These are phyloP conservation scores for Podaxis rugospora DNA, from an alignment of 768 basidiomycete genomes.

Conservation along the genomic window DNA sequence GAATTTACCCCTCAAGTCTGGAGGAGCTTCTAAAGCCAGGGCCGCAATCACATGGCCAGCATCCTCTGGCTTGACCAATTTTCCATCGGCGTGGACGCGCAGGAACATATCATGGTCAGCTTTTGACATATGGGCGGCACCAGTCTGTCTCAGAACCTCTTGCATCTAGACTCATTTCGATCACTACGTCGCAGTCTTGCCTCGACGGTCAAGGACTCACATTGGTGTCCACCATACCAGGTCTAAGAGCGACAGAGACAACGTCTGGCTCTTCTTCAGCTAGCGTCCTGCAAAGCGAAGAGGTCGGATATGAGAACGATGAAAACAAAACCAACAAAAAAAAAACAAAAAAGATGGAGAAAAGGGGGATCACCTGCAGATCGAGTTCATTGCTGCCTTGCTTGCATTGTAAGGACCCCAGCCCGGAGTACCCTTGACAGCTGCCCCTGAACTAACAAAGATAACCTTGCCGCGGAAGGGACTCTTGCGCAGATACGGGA, in stretches of 20 bases:
- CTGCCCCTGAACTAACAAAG: constrained; percentile 84
- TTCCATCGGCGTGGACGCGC: constrained; percentile 54
- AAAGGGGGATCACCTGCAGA: constrained; percentile 52
- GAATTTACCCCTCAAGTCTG: constrained; percentile 68
- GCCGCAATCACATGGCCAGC: constrained; percentile 78
- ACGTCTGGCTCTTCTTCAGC: constrained; percentile 80
- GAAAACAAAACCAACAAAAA: neutral
- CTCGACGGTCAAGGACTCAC: constrained; percentile 37
- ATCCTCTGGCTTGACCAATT: constrained; percentile 70
- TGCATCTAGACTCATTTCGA: constrained; percentile 65
- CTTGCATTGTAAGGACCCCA: constrained; percentile 84
- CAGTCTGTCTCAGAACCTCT: constrained; percentile 44
- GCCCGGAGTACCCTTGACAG: constrained; percentile 56
- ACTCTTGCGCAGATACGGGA: constrained; percentile 67
- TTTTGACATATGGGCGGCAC: constrained; percentile 47
- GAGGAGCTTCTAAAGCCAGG: constrained; percentile 61
- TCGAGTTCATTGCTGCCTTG: constrained; percentile 88
- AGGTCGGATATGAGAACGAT: neutral
- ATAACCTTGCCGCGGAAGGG: constrained; percentile 60
- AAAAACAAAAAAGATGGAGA: neutral
- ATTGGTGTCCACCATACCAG: constrained; percentile 82
- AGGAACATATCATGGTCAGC: constrained; percentile 56
- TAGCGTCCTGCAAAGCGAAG: constrained; percentile 55
- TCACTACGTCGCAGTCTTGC: neutral
- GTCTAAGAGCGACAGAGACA: constrained; percentile 72